These are phyloP conservation scores for Polychaeton citri DNA, from an alignment of 2,329 filamentous ascomycete species.

Conservation along the genomic window DNA sequence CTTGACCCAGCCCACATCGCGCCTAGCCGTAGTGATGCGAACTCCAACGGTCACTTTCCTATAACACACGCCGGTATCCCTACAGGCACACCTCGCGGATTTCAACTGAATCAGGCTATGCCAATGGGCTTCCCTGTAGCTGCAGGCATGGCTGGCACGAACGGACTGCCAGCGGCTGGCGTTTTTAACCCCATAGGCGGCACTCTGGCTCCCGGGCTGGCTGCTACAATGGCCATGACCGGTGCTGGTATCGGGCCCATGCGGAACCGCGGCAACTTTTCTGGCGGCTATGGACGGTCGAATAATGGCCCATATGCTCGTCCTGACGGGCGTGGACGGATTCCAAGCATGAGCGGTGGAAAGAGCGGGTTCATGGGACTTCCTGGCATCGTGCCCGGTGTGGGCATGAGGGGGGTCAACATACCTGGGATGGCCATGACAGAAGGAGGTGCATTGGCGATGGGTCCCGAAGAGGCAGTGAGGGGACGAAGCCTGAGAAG, in stretches of 20 bases:
- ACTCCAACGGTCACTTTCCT: conserved; percentile 91
- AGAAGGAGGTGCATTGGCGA: conserved; percentile 56
- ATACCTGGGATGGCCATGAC: conserved; percentile 12
- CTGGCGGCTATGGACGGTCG: conserved; percentile 12
- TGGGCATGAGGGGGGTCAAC: conserved; percentile 1
- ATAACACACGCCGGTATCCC: conserved; percentile 46
- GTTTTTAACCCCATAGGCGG: conserved; percentile 13
- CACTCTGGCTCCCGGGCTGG: conserved; percentile 16
- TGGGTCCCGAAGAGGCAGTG: conserved; percentile 80
- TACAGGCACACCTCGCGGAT: conserved; percentile 77
- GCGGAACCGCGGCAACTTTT: conserved; percentile 13
- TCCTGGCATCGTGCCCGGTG: conserved; percentile 3
- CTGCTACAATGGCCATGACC: conserved; percentile 28
- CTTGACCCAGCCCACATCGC: conserved; percentile 90
- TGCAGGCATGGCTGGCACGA: conserved; percentile 28
- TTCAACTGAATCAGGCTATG: conserved; percentile 58
- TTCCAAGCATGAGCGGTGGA: conserved; percentile 23
- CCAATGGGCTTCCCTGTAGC: conserved; percentile 26
- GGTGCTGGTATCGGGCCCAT: conserved; percentile 21
- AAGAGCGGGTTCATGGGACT: conserved; percentile 6
- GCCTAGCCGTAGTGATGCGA: conserved; percentile 82
- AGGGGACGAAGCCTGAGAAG: conserved; percentile 88
- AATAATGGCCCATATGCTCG: conserved; percentile 14
- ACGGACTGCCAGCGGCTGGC: conserved; percentile 24
- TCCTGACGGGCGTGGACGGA: conserved; percentile 18